Evolutionary conservation across 1,284 basidiomycete genomes (phyloP).

Genomic region (Trichosporon sp.): DNA sequence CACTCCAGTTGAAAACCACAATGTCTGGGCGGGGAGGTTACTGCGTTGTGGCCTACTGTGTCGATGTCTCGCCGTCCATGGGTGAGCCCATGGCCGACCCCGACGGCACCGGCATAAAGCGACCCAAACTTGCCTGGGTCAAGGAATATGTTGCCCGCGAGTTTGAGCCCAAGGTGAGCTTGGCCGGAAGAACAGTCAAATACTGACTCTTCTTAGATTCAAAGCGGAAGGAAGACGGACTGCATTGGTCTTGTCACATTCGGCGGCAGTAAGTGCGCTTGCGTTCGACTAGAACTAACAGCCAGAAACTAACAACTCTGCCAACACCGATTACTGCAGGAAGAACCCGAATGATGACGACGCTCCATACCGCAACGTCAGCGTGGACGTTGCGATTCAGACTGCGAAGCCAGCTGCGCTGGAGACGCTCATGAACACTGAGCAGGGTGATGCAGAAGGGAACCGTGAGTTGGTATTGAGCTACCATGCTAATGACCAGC

Average conservation of each 20-base stretch:
- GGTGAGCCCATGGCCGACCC: slow-evolving; percentile 60
- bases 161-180: slow-evolving; percentile 77
- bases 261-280: slow-evolving; percentile 60
- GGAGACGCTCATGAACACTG: slow-evolving; percentile 65
- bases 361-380: slow-evolving; percentile 63
- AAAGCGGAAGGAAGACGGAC: slow-evolving; percentile 83
- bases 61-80: slow-evolving; percentile 86
- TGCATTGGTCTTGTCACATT: slow-evolving; percentile 80
- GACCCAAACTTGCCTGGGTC: slow-evolving; percentile 72
- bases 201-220: slow-evolving; percentile 59
- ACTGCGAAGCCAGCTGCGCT: slow-evolving; percentile 72
- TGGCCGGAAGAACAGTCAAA: background rate
- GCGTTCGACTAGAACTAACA: background rate
- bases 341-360: slow-evolving; percentile 40
- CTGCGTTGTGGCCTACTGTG: slow-evolving; percentile 57
- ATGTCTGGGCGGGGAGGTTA: slow-evolving; percentile 44
- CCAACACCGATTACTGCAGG: slow-evolving; percentile 52
- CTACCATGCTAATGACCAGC: slow-evolving; percentile 54
- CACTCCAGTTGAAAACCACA: background rate
- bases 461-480: slow-evolving; percentile 34
- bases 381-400: slow-evolving; percentile 70
- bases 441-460: slow-evolving; percentile 50
- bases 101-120: slow-evolving; percentile 56
- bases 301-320: slow-evolving; percentile 68
- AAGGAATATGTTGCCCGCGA: slow-evolving; percentile 82